A percentile compares a stretch with the other conserved stretches of the same genome.
Conservation (phyloP, 2,329 filamentous ascomycete species). For the Calycina marina region DNA sequence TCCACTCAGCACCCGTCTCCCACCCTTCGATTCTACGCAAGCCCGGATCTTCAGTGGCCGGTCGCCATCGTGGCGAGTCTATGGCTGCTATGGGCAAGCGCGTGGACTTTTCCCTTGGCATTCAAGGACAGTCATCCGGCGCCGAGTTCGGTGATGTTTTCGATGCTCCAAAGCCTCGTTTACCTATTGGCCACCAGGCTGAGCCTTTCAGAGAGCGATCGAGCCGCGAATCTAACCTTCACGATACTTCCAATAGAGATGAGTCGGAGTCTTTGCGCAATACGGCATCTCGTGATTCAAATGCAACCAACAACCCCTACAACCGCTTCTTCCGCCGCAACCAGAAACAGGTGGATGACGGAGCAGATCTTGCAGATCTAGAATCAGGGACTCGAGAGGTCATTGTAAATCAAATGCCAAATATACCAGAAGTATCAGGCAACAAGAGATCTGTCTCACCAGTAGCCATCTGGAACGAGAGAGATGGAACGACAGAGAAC, state of each 20-base stretch:
- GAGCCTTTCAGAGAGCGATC: slow-evolving; percentile 17
- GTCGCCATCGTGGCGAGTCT: slow-evolving; percentile 40
- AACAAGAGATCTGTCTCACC: slow-evolving; percentile 4
- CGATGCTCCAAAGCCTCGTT: slow-evolving; percentile 32
- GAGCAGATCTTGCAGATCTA: slow-evolving; percentile 16
- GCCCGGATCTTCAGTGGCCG: slow-evolving; percentile 25
- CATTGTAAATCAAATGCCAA: slow-evolving; percentile 25
- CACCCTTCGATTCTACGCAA: slow-evolving; percentile 40
- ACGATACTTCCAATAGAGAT: slow-evolving; percentile 5
- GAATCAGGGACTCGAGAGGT: slow-evolving; percentile 15
- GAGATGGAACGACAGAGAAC: slow-evolving; percentile 2
- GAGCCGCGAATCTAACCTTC: slow-evolving; percentile 1
- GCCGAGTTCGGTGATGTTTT: slow-evolving; percentile 52
- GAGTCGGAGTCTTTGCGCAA: slow-evolving; percentile 8
- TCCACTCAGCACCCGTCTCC: slow-evolving; percentile 15
- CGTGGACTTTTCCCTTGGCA: slow-evolving; percentile 58
- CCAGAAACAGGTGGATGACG: slow-evolving; percentile 17
- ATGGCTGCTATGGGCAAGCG: slow-evolving; percentile 42
- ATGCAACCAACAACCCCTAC: slow-evolving; percentile 30
- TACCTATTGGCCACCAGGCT: slow-evolving; percentile 26
- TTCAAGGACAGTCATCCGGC: slow-evolving; percentile 40
- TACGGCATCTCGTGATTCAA: slow-evolving; percentile 11
- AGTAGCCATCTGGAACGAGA: slow-evolving; percentile 2
- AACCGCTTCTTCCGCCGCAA: slow-evolving; percentile 48
- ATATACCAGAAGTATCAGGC: slow-evolving; percentile 26